Evolutionary conservation across 768 basidiomycete species (phyloP), one percentile per base, ranked within the genome.

Genomic region (Fomitopsis pulvina): DNA sequence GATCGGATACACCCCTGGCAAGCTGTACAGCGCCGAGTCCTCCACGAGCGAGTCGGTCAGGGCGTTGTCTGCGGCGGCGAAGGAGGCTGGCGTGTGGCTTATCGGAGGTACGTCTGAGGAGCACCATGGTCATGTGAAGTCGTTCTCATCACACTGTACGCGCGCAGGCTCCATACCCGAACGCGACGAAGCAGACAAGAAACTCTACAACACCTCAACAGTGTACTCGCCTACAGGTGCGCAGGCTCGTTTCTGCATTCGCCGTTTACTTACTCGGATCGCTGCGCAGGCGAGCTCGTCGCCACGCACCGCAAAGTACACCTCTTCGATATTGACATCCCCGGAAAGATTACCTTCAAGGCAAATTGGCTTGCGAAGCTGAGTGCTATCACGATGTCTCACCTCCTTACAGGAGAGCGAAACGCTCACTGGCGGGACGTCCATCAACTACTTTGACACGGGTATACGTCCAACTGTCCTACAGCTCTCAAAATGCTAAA

Each of bases 301-400:
- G 86, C 87, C 0, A 80, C 78, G 32, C 92, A 98, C 68, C 84
- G 95, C 47, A 99, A 99, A 67, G 78, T 98, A 1, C 96, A 99
- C 63, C 72, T 99, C 4, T 99, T 98, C 66, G 95, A 99, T 64
- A 97, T 98, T 53, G 92, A 98, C 61, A 95, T 99, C 45, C 87
- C 88, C 0, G 92, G 91, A 14, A 85, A 89, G 63, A 92, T 95
- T 63, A 89, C 67, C 18, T 93, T 93, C 76, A 90, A 89, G 74
- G 92, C 83, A 49, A 10, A 52, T 20, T 9, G 11, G 42, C 42
- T 9, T 26, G 22, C 20, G 25, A 9, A n/a, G n/a, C n/a, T n/a
- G n/a, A n/a, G n/a, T n/a, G 5, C 5, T 4, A 37, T 32, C 34
- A 37, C 34, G 4, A 6, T 6, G n/a, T 41, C 39, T 44, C 32